Base-by-base conservation (phyloP, 352 stramenopile genomes). In the Pythium rhizo-oryzae region DNA sequence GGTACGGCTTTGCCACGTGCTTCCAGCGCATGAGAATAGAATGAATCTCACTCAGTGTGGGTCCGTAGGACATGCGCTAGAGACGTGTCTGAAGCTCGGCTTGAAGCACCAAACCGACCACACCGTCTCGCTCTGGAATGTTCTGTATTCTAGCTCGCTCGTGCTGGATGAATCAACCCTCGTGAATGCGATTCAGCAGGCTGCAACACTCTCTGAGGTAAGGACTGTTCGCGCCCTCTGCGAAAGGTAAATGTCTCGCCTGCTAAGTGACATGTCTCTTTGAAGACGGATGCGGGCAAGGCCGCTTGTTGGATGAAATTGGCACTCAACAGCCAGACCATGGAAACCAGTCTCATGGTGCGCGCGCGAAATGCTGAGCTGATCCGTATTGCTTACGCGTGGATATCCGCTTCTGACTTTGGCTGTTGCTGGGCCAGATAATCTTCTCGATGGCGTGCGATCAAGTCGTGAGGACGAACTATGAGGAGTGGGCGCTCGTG, bases 401-500 rank as follows among this genome's bases (percentile, higher is more conserved):
- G 25, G 21, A 35, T 35, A 23, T 7, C 39, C 21, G 19, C 3
- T 55, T 57, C 24, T 69, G 28, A 54, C 30, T 16, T 15, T 25
- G 16, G 25, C 16, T 63, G n/a, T 4, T 19, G 30, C 51, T 53
- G 30, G 24, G 16, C 46, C 33, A 93, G 84, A 89, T 91, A 60
- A 89, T 93, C 25, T 91, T 90, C 46, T 93, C 85, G 0, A 81
- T 88, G 70, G 64, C 79, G 1, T 93, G 85, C 37, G 87, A 93
- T 58, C 73, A 90, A 65, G 72, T 95, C 50, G 84, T 93, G 33
- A 79, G 76, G 23, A 75, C 84, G 15, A 93, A 78, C 53, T 95
- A 93, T 60, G 85, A 95, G 24, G 84, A 95, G n/a, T 89, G 81
- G 80, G 81, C 87, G n/a, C 66, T 95, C 1, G 77, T 93, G 70